These are phyloP conservation scores for Boletus rubroflammeus DNA, from an alignment of 768 basidiomycete species.

Conservation along the genomic window DNA sequence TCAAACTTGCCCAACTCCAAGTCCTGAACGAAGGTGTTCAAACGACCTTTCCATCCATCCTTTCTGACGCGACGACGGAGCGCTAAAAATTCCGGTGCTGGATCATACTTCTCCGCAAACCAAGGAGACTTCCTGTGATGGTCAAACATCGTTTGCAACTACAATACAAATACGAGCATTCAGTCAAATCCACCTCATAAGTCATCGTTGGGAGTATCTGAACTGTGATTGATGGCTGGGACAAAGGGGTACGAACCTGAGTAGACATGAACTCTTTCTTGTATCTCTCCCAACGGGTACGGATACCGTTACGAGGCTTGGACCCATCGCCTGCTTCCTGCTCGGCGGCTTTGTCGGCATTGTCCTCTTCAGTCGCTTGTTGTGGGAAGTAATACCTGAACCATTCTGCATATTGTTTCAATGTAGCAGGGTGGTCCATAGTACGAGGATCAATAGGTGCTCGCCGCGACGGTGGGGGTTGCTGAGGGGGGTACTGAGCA, in stretches of 20 bases:
- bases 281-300: conserved; percentile 86
- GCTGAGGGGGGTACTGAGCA: conserved; percentile 35
- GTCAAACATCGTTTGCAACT: conserved; percentile 96
- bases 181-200: conserved; percentile 17
- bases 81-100: conserved; percentile 61
- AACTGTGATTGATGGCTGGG: conserved; percentile 5
- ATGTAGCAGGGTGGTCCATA: conserved; percentile 73
- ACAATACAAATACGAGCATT: conserved; percentile 40
- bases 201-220: conserved; percentile 12
- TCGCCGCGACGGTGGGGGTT: conserved; percentile 51
- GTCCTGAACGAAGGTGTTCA: conserved; percentile 71
- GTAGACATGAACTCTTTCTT: conserved; percentile 84
- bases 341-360: conserved; percentile 78
- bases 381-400: conserved; percentile 74
- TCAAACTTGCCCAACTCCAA: conserved; percentile 86
- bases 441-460: conserved; percentile 77
- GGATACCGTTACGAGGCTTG: conserved; percentile 82
- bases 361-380: conserved; percentile 79
- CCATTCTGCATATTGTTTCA: conserved; percentile 89
- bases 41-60: conserved; percentile 78
- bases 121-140: conserved; percentile 94
- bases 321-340: conserved; percentile 78
- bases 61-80: conserved; percentile 77
- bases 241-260: conserved; percentile 62
- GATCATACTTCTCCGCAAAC: conserved; percentile 96